These are phyloP conservation scores for Arthrinium puccinioides DNA, from an alignment of 2,329 filamentous ascomycete species.

Conservation along the genomic window DNA sequence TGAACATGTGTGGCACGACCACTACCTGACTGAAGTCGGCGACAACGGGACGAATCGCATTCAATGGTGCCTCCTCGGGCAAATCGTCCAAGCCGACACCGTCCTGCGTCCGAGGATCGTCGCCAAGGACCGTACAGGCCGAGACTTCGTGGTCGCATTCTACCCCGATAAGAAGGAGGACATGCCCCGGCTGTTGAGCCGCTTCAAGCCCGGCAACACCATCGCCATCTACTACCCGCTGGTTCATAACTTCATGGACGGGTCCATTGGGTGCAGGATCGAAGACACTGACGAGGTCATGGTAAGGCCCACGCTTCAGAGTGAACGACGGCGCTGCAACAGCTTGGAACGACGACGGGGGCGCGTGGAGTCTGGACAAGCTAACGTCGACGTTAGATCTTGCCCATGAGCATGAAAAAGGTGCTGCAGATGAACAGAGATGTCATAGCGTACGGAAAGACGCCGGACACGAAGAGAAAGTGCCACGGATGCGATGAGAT, in stretches of 20 bases:
- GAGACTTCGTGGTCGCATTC: constrained; percentile 10
- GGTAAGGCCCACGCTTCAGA: constrained; percentile 4
- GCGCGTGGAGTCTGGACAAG: too few relatives aligned
- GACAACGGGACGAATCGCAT: constrained; percentile 2
- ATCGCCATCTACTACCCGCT: constrained; percentile 14
- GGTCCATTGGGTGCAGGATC: constrained; percentile 6
- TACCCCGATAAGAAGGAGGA: constrained; percentile 11
- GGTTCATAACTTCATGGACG: constrained; percentile 8
- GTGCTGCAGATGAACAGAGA: constrained; percentile 12
- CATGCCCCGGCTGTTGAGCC: constrained; percentile 8
- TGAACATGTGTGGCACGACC: constrained; percentile 3
- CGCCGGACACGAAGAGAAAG: constrained; percentile 2
- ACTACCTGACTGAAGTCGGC: constrained; percentile 2
- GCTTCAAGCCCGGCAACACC: constrained; percentile 13
- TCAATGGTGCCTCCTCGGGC: constrained; percentile 12
- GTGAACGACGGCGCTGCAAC: neutral
- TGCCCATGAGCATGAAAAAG: constrained; percentile 9
- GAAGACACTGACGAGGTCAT: constrained; percentile 7
- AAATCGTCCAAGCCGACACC: constrained; percentile 23
- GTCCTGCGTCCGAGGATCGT: constrained; percentile 10
- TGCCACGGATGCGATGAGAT: constrained; percentile 11
- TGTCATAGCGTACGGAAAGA: constrained; percentile 7
- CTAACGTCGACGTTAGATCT: constrained; percentile 7
- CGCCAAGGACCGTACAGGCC: constrained; percentile 9
- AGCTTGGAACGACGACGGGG: neutral